phyloP scores from a whole-genome alignment of 2,329 filamentous ascomycete species.

The Grosmannia penicillata region DNA sequence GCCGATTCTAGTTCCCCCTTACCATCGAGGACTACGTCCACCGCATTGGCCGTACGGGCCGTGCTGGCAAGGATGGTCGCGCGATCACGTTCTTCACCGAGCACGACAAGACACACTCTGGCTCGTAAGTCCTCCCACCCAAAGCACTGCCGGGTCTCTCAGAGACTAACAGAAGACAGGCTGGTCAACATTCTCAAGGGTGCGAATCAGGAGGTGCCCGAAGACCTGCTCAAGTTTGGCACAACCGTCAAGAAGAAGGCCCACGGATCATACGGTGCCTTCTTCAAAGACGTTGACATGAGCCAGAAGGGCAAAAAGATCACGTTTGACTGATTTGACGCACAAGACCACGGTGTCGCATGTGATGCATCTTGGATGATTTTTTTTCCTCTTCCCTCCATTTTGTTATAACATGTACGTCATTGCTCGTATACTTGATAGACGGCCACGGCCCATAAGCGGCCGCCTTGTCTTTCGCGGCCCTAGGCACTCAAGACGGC shows the following conservation, averaged over 20 bases:
- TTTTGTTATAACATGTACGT: not conserved
- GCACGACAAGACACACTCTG: conserved; percentile 82
- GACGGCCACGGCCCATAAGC: no score
- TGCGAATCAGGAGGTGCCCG: conserved; percentile 83
- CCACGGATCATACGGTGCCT: conserved; percentile 87
- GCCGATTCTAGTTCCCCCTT: conserved; percentile 66
- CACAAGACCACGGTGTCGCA: no score
- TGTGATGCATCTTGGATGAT: no score
- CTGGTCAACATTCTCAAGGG: conserved; percentile 89
- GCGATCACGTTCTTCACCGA: conserved; percentile 93
- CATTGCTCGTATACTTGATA: no score
- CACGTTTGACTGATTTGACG: conserved; percentile 53
- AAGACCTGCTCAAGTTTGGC: conserved; percentile 85
- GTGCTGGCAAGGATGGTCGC: conserved; percentile 76
- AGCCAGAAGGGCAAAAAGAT: conserved; percentile 83
- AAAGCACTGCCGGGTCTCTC: not conserved
- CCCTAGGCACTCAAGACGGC: not conserved
- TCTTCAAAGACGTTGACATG: conserved; percentile 81
- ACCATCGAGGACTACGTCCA: conserved; percentile 98
- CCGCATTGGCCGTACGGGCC: conserved; percentile 86
- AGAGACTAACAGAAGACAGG: conserved; percentile 23
- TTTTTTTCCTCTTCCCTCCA: not conserved
- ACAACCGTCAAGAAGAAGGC: conserved; percentile 98
- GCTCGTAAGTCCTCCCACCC: conserved; percentile 47
- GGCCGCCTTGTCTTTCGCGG: not conserved